These are phyloP conservation scores for Hypoxylon sp. DNA, from an alignment of 2,329 filamentous ascomycete species.

Conservation along the genomic window DNA sequence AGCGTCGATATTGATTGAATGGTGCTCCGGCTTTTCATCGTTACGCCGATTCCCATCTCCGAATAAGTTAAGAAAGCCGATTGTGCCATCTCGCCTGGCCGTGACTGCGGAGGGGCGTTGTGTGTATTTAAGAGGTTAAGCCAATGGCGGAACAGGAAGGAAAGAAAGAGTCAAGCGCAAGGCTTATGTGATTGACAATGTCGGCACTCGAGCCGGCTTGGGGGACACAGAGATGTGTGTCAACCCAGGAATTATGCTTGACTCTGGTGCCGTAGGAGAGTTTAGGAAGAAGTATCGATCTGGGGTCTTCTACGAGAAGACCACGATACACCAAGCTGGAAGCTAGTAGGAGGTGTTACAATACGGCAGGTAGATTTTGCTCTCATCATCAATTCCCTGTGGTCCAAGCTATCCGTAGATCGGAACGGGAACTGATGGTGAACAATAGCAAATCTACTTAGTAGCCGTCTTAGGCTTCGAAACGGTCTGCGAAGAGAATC, in stretches of 20 bases:
- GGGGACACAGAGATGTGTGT: background rate
- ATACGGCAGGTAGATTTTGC: constrained; percentile 9
- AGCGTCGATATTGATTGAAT: background rate
- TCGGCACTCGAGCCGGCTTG: background rate
- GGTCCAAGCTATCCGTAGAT: constrained; percentile 3
- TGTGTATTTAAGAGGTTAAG: background rate
- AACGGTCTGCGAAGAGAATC: constrained; percentile 30
- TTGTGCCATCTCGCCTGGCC: background rate
- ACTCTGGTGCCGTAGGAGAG: constrained; percentile 6
- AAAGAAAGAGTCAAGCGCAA: constrained; percentile 5
- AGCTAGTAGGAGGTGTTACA: constrained; percentile 6
- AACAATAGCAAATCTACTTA: constrained; percentile 41
- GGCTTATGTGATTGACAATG: background rate
- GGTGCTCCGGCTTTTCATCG: background rate
- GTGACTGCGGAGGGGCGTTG: background rate
- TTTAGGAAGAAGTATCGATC: background rate
- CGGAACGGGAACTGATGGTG: constrained; percentile 7
- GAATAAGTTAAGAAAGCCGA: constrained; percentile 10
- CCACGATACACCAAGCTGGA: constrained; percentile 8
- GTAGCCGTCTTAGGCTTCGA: constrained; percentile 50
- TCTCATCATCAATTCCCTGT: constrained; percentile 6
- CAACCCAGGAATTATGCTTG: background rate
- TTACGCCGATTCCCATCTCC: background rate
- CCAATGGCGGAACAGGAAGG: constrained; percentile 24
- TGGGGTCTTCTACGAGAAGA: constrained; percentile 8